Percentiles rank a stretch among this genome's conserved stretches.
phyloP scores from a whole-genome alignment of 768 basidiomycete genomes.

The Mycena kentingensis region DNA sequence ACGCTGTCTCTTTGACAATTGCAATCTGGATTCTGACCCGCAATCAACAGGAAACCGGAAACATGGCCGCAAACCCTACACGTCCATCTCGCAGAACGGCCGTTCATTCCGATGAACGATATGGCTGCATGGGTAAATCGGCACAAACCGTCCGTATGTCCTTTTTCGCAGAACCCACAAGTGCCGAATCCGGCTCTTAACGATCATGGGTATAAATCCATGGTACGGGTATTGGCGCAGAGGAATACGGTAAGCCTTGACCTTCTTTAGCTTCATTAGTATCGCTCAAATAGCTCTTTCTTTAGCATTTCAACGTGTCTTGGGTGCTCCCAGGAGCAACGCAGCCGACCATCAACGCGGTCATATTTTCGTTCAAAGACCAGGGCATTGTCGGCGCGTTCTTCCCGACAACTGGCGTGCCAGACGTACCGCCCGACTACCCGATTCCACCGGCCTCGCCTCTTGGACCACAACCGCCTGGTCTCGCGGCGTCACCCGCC shows the following conservation, averaged over 20 bases:
- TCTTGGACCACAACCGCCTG: not conserved
- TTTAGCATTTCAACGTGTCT: conserved; percentile 52
- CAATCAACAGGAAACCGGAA: conserved; percentile 43
- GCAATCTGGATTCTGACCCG: not conserved
- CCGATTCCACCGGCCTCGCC: conserved; percentile 1
- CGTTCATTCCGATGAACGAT: conserved; percentile 39
- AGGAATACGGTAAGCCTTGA: conserved; percentile 46
- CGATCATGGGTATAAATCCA: conserved; percentile 41
- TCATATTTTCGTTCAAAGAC: conserved; percentile 45
- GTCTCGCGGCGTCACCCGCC: too few species aligned
- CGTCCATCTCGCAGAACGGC: conserved; percentile 43
- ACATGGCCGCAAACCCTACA: conserved; percentile 54
- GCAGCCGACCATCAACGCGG: conserved; percentile 42
- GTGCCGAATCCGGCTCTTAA: conserved; percentile 41
- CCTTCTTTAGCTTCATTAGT: not conserved
- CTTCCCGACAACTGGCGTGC: conserved; percentile 54
- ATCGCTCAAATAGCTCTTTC: not conserved
- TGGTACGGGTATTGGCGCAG: conserved; percentile 43
- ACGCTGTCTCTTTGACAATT: conserved; percentile 25
- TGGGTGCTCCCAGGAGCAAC: conserved; percentile 49
- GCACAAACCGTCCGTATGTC: conserved; percentile 42
- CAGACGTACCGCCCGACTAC: conserved; percentile 46
- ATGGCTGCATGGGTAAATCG: conserved; percentile 52
- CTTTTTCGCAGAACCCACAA: conserved; percentile 37
- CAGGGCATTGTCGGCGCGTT: conserved; percentile 45